Evolutionary conservation across 306 rosid genomes (phyloP).

Genomic region (Potentilla sterilis): DNA sequence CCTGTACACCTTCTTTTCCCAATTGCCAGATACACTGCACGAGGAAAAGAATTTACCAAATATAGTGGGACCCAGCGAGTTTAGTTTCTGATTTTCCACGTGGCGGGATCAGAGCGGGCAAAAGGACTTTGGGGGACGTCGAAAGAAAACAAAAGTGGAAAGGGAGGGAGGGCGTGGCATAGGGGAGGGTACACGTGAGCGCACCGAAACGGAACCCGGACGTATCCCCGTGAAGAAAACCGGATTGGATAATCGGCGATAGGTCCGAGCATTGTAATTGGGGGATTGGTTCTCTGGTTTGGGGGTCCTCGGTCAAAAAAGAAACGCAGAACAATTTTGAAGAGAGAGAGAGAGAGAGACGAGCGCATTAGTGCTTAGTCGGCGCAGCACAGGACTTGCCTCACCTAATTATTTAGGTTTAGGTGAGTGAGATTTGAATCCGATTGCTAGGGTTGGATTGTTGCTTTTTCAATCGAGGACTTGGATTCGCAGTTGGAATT

Average conservation of each 20-base stretch:
- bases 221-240: slow-evolving; percentile 47
- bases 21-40: neutral
- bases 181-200: slow-evolving; percentile 33
- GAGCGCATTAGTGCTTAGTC: neutral
- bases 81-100: neutral
- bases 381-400: neutral
- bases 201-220: slow-evolving; percentile 72
- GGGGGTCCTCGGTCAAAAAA: slow-evolving; percentile 53
- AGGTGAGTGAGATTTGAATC: neutral
- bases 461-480: slow-evolving; percentile 4
- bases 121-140: no score
- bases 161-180: slow-evolving; percentile 14
- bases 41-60: no score
- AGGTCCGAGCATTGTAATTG: slow-evolving; percentile 60
- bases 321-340: slow-evolving; percentile 22
- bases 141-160: neutral
- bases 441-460: neutral
- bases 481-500: slow-evolving; percentile 1
- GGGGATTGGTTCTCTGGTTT: slow-evolving; percentile 40
- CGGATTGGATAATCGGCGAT: slow-evolving; percentile 56
- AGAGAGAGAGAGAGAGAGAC: neutral
- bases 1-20: neutral
- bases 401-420: neutral
- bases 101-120: slow-evolving; percentile 12
- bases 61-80: neutral